Percentiles rank a stretch among this genome's conserved stretches.
phyloP scores from a whole-genome alignment of 2,329 filamentous ascomycete species.

The Claviceps arundinis region DNA sequence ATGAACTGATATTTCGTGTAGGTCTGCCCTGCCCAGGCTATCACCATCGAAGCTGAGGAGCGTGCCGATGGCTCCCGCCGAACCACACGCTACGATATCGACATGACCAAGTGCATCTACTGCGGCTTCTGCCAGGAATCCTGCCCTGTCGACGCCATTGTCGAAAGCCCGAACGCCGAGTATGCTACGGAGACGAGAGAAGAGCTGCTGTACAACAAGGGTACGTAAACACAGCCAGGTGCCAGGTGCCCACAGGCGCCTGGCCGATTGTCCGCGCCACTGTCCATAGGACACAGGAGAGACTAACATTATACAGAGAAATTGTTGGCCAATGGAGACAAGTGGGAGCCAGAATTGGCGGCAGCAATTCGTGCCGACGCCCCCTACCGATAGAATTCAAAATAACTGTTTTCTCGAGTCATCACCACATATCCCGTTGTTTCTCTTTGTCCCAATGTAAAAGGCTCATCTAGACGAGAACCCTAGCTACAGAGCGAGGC shows the following conservation, averaged over 20 bases:
- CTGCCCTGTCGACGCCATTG: conserved; percentile 89
- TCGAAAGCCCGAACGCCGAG: conserved; percentile 50
- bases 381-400: conserved; percentile 58
- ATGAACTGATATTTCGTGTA: conserved; percentile 13
- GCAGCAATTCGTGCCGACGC: conserved; percentile 86
- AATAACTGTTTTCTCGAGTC: not conserved
- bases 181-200: conserved; percentile 61
- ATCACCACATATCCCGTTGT: not conserved
- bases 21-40: conserved; percentile 94
- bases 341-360: conserved; percentile 96
- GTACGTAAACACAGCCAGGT: conserved; percentile 18
- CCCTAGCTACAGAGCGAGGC: not conserved
- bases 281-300: not conserved
- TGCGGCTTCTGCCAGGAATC: conserved; percentile 98
- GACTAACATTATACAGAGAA: conserved; percentile 46
- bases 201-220: conserved; percentile 95
- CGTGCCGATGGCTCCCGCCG: conserved; percentile 88
- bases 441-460: conserved; percentile 1
- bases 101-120: conserved; percentile 99
- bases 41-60: conserved; percentile 98
- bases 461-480: not conserved
- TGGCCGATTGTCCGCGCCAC: too few relatives aligned
- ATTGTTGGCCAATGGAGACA: conserved; percentile 76
- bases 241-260: too few relatives aligned
- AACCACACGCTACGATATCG: conserved; percentile 96